Evolutionary conservation across 441 rosid genomes (phyloP).

Genomic region (Manihot esculenta): DNA sequence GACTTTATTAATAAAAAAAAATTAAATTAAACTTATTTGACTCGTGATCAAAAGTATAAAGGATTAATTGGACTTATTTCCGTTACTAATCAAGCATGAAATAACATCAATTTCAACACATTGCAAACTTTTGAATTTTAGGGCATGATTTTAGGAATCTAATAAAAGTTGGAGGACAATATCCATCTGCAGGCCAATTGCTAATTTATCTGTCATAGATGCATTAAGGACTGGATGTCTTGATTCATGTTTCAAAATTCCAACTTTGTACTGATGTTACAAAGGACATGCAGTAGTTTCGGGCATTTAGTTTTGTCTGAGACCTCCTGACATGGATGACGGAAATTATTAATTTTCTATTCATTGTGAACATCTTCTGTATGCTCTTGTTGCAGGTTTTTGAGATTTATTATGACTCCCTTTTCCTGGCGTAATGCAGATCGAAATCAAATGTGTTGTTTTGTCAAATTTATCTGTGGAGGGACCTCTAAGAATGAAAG

Average conservation of each 20-base stretch:
- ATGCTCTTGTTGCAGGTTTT: neutral
- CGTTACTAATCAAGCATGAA: too few relatives aligned
- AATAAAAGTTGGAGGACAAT: neutral
- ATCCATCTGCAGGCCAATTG: neutral
- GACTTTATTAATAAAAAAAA: too few relatives aligned
- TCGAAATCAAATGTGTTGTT: slow-evolving; percentile 67
- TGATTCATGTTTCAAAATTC: neutral
- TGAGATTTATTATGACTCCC: neutral
- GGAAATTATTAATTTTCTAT: neutral
- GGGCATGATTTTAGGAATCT: neutral
- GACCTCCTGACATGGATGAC: slow-evolving; percentile 1
- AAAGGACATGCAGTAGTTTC: too few relatives aligned
- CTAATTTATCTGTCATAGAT: neutral
- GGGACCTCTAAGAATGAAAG: slow-evolving; percentile 88
- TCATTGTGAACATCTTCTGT: neutral
- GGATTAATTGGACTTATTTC: too few relatives aligned
- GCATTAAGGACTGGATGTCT: neutral
- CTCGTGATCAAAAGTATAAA: too few relatives aligned
- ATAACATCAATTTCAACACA: too few relatives aligned
- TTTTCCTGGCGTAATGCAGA: slow-evolving; percentile 41
- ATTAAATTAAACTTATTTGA: too few relatives aligned
- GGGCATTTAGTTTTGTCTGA: neutral
- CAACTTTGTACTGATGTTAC: neutral
- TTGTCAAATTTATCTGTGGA: slow-evolving; percentile 64
- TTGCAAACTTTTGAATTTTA: neutral